Percentiles rank a stretch among this genome's conserved stretches.
Conservation (phyloP, 371 early-diverging fungal genomes). For the Rhizopus sp. region DNA sequence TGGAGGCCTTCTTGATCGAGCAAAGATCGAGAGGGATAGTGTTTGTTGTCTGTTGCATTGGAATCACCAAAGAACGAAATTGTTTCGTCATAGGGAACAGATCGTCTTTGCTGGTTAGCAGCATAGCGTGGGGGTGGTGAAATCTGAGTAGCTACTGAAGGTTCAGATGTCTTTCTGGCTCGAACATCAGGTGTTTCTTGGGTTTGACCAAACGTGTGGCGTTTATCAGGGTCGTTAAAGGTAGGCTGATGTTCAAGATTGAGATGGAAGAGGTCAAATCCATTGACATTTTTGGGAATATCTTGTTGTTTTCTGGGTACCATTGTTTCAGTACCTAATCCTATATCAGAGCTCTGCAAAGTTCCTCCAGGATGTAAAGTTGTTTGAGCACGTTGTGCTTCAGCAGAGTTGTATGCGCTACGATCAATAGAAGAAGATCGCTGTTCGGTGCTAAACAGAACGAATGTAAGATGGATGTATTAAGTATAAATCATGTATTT, state of each 20-base stretch:
- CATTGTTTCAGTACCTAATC: not conserved
- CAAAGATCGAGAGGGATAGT: slow-evolving; percentile 12
- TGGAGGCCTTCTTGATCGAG: slow-evolving; percentile 23
- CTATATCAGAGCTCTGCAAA: slow-evolving; percentile 11
- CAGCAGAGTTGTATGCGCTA: slow-evolving; percentile 1
- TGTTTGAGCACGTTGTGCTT: slow-evolving; percentile 17
- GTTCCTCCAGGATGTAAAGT: slow-evolving; percentile 1
- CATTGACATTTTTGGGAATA: not conserved
- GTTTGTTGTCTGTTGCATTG: slow-evolving; percentile 2
- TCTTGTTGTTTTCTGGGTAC: slow-evolving; percentile 16
- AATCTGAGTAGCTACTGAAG: too few species aligned
- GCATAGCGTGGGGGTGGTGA: too few species aligned
- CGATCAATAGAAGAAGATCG: slow-evolving; percentile 14
- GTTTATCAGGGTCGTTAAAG: slow-evolving; percentile 3
- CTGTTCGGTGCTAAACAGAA: slow-evolving; percentile 11
- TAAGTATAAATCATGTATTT: not conserved
- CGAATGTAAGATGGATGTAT: not conserved
- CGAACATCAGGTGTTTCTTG: not conserved
- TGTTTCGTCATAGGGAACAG: slow-evolving; percentile 7
- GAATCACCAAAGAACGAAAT: slow-evolving; percentile 27
- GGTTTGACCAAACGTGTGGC: not conserved
- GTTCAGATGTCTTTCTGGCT: not conserved
- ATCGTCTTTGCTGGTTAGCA: not conserved
- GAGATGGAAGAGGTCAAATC: not conserved
- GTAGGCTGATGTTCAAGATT: not conserved